Conservation (phyloP, 805 yeast species). For the Pichia nanzhaoensis region DNA sequence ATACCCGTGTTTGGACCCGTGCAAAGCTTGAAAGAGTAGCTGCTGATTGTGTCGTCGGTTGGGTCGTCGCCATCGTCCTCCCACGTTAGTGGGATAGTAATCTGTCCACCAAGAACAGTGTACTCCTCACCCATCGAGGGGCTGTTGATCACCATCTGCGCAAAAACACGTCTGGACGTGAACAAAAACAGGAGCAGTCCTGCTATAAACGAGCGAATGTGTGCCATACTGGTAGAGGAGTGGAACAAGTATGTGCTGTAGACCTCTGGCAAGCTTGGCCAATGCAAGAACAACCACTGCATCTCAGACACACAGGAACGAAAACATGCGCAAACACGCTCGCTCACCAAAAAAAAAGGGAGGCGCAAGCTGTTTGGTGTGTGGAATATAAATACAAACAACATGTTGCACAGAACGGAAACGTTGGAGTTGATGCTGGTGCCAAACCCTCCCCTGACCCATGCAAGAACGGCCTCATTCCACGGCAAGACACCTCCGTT, state of each 20-base stretch:
- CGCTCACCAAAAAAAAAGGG: not conserved
- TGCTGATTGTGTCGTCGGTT: slow-evolving; percentile 34
- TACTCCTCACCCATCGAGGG: slow-evolving; percentile 37
- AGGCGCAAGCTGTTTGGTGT: not conserved
- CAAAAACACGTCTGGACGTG: not conserved
- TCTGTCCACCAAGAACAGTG: slow-evolving; percentile 33
- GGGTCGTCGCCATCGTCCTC: slow-evolving; percentile 48
- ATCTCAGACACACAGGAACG: too few species aligned
- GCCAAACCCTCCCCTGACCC: too few species aligned
- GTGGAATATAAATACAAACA: too few species aligned
- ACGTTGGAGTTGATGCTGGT: too few species aligned
- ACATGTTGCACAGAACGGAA: not conserved
- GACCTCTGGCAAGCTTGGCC: too few species aligned
- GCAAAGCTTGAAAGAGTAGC: slow-evolving; percentile 52
- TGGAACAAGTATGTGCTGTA: too few species aligned
- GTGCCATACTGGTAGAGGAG: not conserved
- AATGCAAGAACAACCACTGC: too few species aligned
- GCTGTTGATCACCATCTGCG: slow-evolving; percentile 30
- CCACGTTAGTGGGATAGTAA: slow-evolving; percentile 45
- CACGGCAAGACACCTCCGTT: slow-evolving; percentile 1
- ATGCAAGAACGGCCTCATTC: slow-evolving; percentile 1
- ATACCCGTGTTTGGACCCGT: slow-evolving; percentile 57
- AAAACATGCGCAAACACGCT: not conserved
- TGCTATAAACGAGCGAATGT: not conserved
- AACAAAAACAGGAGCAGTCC: not conserved